A percentile compares a stretch with the other conserved stretches of the same genome.
phyloP scores from a whole-genome alignment of 139 green algal species.

The Micractinium sp. region DNA sequence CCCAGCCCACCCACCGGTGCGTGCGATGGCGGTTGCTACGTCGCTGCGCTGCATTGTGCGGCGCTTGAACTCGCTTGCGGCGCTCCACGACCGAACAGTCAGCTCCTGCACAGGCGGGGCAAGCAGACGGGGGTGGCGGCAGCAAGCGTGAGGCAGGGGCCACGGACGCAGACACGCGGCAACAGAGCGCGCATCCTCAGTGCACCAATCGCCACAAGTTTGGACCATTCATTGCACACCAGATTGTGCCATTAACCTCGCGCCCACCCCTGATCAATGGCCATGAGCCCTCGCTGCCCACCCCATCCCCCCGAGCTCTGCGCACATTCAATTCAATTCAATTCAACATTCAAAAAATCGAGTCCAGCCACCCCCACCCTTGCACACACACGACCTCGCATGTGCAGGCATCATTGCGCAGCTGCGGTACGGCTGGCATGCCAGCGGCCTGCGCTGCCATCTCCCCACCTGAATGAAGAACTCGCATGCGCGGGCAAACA shows the following conservation, averaged over 20 bases:
- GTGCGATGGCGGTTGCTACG: conserved; percentile 93
- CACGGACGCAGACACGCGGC: background rate
- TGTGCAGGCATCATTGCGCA: no score
- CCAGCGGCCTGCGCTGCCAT: background rate
- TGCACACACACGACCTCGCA: no score
- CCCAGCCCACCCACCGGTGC: conserved; percentile 50
- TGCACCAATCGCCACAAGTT: no score
- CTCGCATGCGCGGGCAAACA: conserved; percentile 99
- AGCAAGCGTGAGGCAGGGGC: background rate
- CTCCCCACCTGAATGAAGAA: conserved; percentile 61
- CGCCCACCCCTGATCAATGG: no score
- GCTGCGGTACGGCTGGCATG: conserved; percentile 54
- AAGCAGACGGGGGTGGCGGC: background rate
- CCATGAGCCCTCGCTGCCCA: no score
- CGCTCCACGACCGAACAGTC: conserved; percentile 90
- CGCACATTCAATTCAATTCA: no score
- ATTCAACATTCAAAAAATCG: no score
- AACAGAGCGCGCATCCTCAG: no score
- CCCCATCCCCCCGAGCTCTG: no score
- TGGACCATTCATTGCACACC: no score
- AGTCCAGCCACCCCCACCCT: background rate
- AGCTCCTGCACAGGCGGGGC: conserved; percentile 69
- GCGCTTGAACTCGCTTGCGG: conserved; percentile 96
- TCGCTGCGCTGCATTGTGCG: conserved; percentile 96
- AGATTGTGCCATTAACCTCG: no score